Conservation (phyloP, 805 yeast genomes). For the Lachancea sp. region DNA sequence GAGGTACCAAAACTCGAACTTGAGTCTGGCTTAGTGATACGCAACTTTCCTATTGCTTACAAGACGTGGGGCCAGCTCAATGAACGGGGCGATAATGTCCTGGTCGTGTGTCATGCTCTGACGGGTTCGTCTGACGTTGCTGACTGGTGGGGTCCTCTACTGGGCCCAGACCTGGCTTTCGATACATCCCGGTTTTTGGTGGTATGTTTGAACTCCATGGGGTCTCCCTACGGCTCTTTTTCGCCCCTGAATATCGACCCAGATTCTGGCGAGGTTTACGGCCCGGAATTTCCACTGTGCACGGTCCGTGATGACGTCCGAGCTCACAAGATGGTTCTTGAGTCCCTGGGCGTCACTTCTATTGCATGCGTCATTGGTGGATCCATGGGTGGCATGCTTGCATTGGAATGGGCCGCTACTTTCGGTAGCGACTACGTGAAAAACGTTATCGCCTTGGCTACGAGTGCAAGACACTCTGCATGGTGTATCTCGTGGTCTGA, state of each 20-base stretch:
- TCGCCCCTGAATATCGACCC: conserved; percentile 82
- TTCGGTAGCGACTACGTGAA: conserved; percentile 68
- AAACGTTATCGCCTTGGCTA: conserved; percentile 76
- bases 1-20: conserved; percentile 66
- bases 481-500: conserved; percentile 99
- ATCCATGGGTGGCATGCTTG: conserved; percentile 98
- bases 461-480: conserved; percentile 90
- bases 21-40: conserved; percentile 72
- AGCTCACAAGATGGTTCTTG: conserved; percentile 71
- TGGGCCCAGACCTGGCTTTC: conserved; percentile 77
- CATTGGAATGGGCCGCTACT: conserved; percentile 66
- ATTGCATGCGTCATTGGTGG: conserved; percentile 91
- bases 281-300: conserved; percentile 91
- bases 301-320: conserved; percentile 90
- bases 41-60: conserved; percentile 84
- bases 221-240: conserved; percentile 94
- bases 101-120: conserved; percentile 92
- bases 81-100: conserved; percentile 59
- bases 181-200: conserved; percentile 86
- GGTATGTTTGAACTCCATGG: conserved; percentile 85
- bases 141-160: conserved; percentile 98
- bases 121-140: conserved; percentile 93
- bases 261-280: conserved; percentile 69
- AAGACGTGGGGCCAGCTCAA: conserved; percentile 92
- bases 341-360: conserved; percentile 68